Evolutionary conservation across 306 rosid species (phyloP), one percentile per base, ranked within the genome.

Genomic region (Vigna nakashimae): DNA sequence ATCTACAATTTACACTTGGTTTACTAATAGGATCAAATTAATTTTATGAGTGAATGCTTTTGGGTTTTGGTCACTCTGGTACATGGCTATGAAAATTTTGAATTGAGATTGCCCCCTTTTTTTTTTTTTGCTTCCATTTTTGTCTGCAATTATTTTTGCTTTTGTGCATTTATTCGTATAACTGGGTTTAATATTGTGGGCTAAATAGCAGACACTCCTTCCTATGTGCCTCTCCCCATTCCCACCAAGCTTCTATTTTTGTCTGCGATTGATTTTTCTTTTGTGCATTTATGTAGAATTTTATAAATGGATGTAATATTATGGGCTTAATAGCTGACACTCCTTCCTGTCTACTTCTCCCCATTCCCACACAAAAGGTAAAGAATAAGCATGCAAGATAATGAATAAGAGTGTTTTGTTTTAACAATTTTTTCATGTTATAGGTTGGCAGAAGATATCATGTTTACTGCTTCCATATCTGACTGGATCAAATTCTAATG

Each of bases 181-280:
- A 60, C 70, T 40, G 59, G 56, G 75, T 81, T 78, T 53, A 34
- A 24, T 67, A n/a, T 67, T 77, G 22, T 32, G 13, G 76, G 66
- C 48, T 43, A 68, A 38, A 16, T 56, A 16, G 71, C 69, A 81
- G 66, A 12, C 28, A 43, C 57, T 80, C 32, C 56, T 63, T 71
- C 12, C 18, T 64, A 26, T 71, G 14, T 48, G 4, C 32, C 14
- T 18, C n/a, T 57, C 50, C 58, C 40, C n/a, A 24, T 58, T 6
- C 22, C 77, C 49, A 69, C 16, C 17, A 36, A 36, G 42, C 9
- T 36, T 36, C 42, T 1, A 36, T 36, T 36, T 36, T 6, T 36
- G 42, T 36, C 42, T 36, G 42, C 42, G 7, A 36, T 6, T 36
- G 42, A 36, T 36, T 36, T 36, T 36, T 36, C 42, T 36, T 34